Evolutionary conservation across 441 rosid genomes (phyloP).

Genomic region (Capsella rubella): DNA sequence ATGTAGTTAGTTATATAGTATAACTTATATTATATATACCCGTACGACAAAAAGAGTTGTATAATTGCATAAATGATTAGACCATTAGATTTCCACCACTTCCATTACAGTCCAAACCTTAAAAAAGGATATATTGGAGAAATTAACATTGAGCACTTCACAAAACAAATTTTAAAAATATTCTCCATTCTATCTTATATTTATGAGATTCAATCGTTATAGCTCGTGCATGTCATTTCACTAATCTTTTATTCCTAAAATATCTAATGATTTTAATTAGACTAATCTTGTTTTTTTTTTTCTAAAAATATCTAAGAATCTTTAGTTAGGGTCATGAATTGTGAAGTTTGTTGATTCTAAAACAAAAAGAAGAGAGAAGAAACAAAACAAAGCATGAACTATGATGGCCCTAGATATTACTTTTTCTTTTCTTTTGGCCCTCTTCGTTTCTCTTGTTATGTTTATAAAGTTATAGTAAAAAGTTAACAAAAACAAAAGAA

Average conservation of each 20-base stretch:
- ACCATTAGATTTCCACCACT: slow-evolving; percentile 38
- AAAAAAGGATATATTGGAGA: not conserved
- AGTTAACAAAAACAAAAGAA: slow-evolving; percentile 29
- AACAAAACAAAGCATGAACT: slow-evolving; percentile 36
- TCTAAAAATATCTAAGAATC: too few relatives aligned
- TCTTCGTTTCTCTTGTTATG: slow-evolving; percentile 6
- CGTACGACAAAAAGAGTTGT: slow-evolving; percentile 30
- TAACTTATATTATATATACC: not conserved
- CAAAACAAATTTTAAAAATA: not conserved
- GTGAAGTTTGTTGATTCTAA: slow-evolving; percentile 29
- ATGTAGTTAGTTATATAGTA: not conserved
- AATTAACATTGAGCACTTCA: slow-evolving; percentile 19
- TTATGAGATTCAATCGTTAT: not conserved
- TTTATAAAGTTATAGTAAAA: slow-evolving; percentile 3
- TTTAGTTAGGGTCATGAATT: not conserved
- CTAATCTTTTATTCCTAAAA: not conserved
- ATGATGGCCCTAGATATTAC: slow-evolving; percentile 16
- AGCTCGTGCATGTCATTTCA: not conserved
- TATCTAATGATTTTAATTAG: too few relatives aligned
- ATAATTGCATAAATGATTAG: slow-evolving; percentile 38
- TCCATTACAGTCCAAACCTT: slow-evolving; percentile 21
- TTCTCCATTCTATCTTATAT: not conserved
- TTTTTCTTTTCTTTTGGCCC: not conserved
- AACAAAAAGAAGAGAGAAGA: slow-evolving; percentile 29
- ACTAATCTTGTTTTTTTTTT: too few relatives aligned